phyloP scores from a whole-genome alignment of 169 alveolate species.

The Condylostoma magnum region DNA sequence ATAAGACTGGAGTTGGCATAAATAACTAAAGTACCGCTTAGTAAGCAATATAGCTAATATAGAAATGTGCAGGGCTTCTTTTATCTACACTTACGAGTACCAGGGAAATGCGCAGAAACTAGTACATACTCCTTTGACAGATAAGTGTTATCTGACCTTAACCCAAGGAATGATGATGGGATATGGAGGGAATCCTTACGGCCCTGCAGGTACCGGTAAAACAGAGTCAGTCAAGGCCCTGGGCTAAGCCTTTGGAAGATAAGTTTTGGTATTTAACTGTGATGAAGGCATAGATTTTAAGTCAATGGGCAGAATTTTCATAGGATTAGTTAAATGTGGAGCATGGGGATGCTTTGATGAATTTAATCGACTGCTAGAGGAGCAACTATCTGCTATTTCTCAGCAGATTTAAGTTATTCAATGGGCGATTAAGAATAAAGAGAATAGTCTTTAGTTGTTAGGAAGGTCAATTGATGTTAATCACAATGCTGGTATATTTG shows the following conservation, averaged over 20 bases:
- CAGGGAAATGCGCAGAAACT: conserved; percentile 86
- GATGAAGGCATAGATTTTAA: conserved; percentile 91
- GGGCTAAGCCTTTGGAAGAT: conserved; percentile 86
- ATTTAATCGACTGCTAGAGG: conserved; percentile 93
- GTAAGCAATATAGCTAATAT: conserved; percentile 43
- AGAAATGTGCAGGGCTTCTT: conserved; percentile 88
- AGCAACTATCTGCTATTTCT: conserved; percentile 91
- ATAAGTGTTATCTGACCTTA: conserved; percentile 85
- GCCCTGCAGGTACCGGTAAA: conserved; percentile 93
- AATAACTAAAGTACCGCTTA: conserved; percentile 59
- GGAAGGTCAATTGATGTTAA: conserved; percentile 86
- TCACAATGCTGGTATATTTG: conserved; percentile 91
- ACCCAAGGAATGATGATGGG: conserved; percentile 89
- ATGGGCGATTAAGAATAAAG: conserved; percentile 86
- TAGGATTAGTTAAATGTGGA: conserved; percentile 88
- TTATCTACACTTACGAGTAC: conserved; percentile 90
- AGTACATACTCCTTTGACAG: conserved; percentile 90
- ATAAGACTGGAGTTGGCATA: conserved; percentile 86
- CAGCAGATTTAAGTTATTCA: conserved; percentile 88
- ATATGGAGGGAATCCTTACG: conserved; percentile 90
- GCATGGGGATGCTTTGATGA: conserved; percentile 95
- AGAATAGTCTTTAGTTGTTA: conserved; percentile 60
- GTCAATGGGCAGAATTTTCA: conserved; percentile 89
- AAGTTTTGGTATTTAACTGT: conserved; percentile 89
- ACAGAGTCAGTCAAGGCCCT: conserved; percentile 90